Evolutionary conservation across 208 protist genomes (phyloP).

Genomic region (Acanthamoeba divionensis): DNA sequence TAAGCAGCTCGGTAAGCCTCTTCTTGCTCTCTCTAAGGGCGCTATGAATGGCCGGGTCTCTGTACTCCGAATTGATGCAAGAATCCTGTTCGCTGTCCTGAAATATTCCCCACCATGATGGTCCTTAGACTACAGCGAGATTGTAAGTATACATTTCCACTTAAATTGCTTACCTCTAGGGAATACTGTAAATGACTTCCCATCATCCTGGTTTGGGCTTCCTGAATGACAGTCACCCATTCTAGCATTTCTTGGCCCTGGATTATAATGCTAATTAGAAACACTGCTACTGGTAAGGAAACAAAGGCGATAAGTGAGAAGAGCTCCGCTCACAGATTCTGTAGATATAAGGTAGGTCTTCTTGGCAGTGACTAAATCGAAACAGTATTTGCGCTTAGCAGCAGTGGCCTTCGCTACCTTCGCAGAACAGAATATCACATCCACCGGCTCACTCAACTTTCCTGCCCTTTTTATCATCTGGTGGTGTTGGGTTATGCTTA

Average conservation of each 20-base stretch:
- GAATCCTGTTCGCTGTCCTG: not conserved
- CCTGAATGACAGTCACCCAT: slow-evolving; percentile 48
- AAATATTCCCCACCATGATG: not conserved
- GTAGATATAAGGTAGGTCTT: slow-evolving; percentile 1
- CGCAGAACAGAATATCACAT: slow-evolving; percentile 34
- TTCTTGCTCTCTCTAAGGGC: slow-evolving; percentile 19
- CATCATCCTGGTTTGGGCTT: slow-evolving; percentile 28
- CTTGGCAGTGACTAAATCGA: slow-evolving; percentile 18
- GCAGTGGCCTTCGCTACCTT: slow-evolving; percentile 3
- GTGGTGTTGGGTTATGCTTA: too few species aligned
- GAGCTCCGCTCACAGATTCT: not conserved
- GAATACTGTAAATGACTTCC: slow-evolving; percentile 13
- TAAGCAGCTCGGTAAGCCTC: not conserved
- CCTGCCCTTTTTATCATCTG: slow-evolving; percentile 34
- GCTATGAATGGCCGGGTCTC: not conserved
- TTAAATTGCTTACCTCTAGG: not conserved
- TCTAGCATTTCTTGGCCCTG: slow-evolving; percentile 13
- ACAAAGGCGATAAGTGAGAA: too few species aligned
- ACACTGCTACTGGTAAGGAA: too few species aligned
- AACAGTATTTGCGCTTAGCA: slow-evolving; percentile 34
- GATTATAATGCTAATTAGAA: too few species aligned
- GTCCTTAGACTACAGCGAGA: not conserved
- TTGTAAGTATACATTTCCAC: not conserved
- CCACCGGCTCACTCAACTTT: not conserved
- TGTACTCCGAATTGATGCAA: not conserved